Conservation (phyloP, 768 basidiomycete species). For the Serpula lacrymans region DNA sequence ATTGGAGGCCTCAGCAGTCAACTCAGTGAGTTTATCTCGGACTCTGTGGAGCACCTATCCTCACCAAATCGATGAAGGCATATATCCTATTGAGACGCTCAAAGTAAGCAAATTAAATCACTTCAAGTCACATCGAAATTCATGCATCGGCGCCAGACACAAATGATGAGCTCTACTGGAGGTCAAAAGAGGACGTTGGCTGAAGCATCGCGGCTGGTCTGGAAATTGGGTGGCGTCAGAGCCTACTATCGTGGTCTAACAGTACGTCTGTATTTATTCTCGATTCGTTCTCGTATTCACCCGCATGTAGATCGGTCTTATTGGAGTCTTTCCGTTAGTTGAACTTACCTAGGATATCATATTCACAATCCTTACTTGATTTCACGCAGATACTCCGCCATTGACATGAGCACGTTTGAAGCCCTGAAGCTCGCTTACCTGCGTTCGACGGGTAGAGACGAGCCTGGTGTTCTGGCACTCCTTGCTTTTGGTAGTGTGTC, state of each 20-base stretch:
- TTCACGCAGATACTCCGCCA: conserved; percentile 75
- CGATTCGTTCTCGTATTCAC: conserved; percentile 11
- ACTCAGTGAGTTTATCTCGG: conserved; percentile 59
- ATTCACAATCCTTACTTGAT: conserved; percentile 4
- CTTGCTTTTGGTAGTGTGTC: conserved; percentile 91
- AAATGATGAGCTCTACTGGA: conserved; percentile 92
- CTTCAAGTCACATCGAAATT: conserved; percentile 5
- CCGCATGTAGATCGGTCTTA: conserved; percentile 71
- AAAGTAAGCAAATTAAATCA: conserved; percentile 50
- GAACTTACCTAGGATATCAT: conserved; percentile 2
- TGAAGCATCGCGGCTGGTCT: conserved; percentile 68
- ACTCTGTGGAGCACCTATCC: conserved; percentile 5
- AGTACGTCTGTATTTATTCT: conserved; percentile 47
- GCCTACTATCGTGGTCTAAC: conserved; percentile 90
- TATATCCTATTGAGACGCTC: conserved; percentile 95
- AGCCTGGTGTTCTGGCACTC: conserved; percentile 84
- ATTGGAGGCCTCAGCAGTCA: conserved; percentile 94
- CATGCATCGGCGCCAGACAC: conserved; percentile 48
- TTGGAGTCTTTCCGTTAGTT: conserved; percentile 93
- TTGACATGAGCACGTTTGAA: conserved; percentile 98
- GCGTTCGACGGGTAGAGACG: conserved; percentile 81
- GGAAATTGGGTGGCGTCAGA: conserved; percentile 72
- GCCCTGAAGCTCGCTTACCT: conserved; percentile 90
- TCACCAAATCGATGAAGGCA: conserved; percentile 50
- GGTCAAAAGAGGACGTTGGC: conserved; percentile 53